Evolutionary conservation across 2,329 filamentous ascomycete species (phyloP).

Genomic region (Cladosporium austrohemisphaericum): DNA sequence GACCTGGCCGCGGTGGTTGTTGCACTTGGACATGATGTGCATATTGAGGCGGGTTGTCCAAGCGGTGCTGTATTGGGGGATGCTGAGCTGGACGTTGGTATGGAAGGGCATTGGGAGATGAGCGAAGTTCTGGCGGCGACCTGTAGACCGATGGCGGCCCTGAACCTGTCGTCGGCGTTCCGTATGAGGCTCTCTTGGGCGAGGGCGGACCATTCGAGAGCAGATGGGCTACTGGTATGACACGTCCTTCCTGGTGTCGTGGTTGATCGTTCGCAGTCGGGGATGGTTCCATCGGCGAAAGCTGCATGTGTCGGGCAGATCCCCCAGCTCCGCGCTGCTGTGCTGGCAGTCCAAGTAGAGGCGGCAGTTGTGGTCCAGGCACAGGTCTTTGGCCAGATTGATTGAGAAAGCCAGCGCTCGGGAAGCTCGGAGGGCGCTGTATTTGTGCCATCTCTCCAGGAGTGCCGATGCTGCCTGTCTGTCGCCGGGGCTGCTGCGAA

Average conservation of each 20-base stretch:
- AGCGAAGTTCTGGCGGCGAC: background rate
- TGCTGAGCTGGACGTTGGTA: slow-evolving; percentile 28
- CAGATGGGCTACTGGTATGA: slow-evolving; percentile 26
- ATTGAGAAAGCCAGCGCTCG: slow-evolving; percentile 38
- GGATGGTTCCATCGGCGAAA: slow-evolving; percentile 39
- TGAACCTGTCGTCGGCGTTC: slow-evolving; percentile 26
- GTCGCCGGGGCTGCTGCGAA: slow-evolving; percentile 5
- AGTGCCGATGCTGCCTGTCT: slow-evolving; percentile 15
- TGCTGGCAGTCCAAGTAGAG: slow-evolving; percentile 25
- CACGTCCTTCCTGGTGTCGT: slow-evolving; percentile 4
- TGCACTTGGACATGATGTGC: slow-evolving; percentile 15
- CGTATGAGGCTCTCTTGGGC: slow-evolving; percentile 29
- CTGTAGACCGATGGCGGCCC: slow-evolving; percentile 15
- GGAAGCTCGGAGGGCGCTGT: slow-evolving; percentile 41
- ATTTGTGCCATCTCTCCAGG: slow-evolving; percentile 45
- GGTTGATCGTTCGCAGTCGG: slow-evolving; percentile 23
- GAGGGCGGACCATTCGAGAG: slow-evolving; percentile 20
- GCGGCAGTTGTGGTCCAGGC: slow-evolving; percentile 38
- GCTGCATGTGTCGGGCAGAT: slow-evolving; percentile 22
- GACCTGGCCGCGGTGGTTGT: slow-evolving; percentile 17
- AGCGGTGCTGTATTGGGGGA: slow-evolving; percentile 18
- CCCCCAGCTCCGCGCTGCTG: slow-evolving; percentile 9
- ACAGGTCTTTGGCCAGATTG: slow-evolving; percentile 37
- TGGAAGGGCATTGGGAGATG: slow-evolving; percentile 6
- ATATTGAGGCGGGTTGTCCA: slow-evolving; percentile 19